Percentiles rank a stretch among this genome's conserved stretches.
Evolutionary conservation across 2,329 filamentous ascomycete genomes (phyloP).

Genomic region (Ophiostoma angusticollis): DNA sequence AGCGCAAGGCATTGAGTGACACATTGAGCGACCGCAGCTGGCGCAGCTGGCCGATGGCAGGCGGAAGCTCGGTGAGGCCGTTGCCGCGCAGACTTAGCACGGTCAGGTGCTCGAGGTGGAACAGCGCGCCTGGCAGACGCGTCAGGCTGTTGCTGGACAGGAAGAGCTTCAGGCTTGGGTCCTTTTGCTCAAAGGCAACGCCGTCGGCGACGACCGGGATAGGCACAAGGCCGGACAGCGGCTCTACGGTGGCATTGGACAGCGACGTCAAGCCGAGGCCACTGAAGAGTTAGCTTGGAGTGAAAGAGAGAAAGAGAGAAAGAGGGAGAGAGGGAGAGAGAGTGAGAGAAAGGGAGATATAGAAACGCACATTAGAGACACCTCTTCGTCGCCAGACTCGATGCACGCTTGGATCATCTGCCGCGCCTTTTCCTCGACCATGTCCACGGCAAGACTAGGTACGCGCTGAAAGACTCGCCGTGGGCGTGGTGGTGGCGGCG

Average conservation of each 20-base stretch:
- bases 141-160: constrained; percentile 46
- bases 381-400: constrained; percentile 43
- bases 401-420: constrained; percentile 38
- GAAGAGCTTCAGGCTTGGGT: constrained; percentile 48
- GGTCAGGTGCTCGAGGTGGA: constrained; percentile 47
- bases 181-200: constrained; percentile 45
- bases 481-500: constrained; percentile 23
- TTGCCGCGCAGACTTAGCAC: constrained; percentile 56
- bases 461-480: constrained; percentile 17
- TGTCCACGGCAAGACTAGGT: constrained; percentile 18
- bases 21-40: constrained; percentile 53
- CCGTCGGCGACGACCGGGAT: constrained; percentile 42
- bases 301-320: neutral
- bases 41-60: constrained; percentile 41
- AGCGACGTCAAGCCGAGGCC: constrained; percentile 37
- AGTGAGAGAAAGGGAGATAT: neutral
- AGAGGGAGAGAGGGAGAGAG: neutral
- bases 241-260: constrained; percentile 43
- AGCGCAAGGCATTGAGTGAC: constrained; percentile 47
- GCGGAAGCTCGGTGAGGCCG: constrained; percentile 45
- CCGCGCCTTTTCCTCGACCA: constrained; percentile 33
- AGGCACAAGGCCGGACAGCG: constrained; percentile 39
- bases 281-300: constrained; percentile 17
- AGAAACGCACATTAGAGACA: constrained; percentile 24
- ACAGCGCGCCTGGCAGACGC: constrained; percentile 45